Evolutionary conservation across 805 yeast species (phyloP), one percentile per base, ranked within the genome.

Genomic region (Yarrowia alimentaria): DNA sequence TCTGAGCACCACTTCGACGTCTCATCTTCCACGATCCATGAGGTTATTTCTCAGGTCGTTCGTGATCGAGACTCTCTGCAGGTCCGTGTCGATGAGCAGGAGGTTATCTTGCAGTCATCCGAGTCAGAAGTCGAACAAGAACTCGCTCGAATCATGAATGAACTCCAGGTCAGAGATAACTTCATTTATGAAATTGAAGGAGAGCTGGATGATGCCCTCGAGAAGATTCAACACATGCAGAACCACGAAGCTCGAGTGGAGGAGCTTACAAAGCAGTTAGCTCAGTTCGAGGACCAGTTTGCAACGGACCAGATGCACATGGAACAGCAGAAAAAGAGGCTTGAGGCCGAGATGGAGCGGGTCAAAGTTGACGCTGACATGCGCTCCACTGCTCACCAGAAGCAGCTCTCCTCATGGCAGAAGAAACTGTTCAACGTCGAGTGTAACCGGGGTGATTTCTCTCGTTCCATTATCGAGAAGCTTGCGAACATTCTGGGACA

Each of bases 401-500:
- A 40, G 20, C 47, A 40, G 25, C 33, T 40, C 11, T 19, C 47
- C 13, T 40, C 47, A 11, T 40, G 47, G 47, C 47, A 40, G 33
- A 40, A 40, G 25, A 40, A 40, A 33, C 33, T 40, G 33, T 40
- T 40, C 47, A 40, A 40, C 25, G 47, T 40, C 13, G 47, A 40
- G 33, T 40, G 47, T 21, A 40, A 40, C 33, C 47, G 47, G 2
- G 47, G 47, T 17, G 47, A 40, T 21, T 40, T 40, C 10, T 40
- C 47, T 25, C 25, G 28, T 24, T 26, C 47, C 20, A 40, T 40
- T 19, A 40, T 40, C 10, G 47, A 40, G 47, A 40, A 40, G 25
- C 33, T 40, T 14, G 47, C 47, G 18, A 28, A 40, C 33, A 40
- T 40, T 28, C 47, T 40, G 6, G 47, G 47, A 0, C 33, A 32